These are phyloP conservation scores for Pichia sp. DNA, from an alignment of 1,139 yeast genomes.

Conservation along the genomic window DNA sequence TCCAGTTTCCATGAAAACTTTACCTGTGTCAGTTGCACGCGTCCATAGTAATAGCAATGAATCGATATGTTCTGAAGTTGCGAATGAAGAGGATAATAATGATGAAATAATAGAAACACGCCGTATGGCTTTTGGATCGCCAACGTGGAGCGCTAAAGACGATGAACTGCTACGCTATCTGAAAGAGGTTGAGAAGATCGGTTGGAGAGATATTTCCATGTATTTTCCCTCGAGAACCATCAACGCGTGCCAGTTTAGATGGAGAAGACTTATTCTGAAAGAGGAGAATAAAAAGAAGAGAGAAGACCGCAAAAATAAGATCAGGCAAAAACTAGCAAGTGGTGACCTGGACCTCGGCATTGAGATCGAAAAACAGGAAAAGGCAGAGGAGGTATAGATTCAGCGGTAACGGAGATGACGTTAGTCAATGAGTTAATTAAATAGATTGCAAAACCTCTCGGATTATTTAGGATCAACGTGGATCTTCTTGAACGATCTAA, in stretches of 20 bases:
- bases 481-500: too few species aligned
- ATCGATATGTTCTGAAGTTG: background rate
- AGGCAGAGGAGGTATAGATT: background rate
- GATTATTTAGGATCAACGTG: too few species aligned
- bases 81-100: background rate
- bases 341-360: background rate
- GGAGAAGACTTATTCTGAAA: constrained; percentile 44
- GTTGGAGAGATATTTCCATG: constrained; percentile 71
- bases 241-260: constrained; percentile 72
- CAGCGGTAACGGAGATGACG: too few species aligned
- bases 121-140: constrained; percentile 14
- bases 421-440: too few species aligned
- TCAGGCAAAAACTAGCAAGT: constrained; percentile 1
- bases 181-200: constrained; percentile 62
- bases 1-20: too few species aligned
- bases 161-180: constrained; percentile 58
- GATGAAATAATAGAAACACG: background rate
- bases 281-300: constrained; percentile 12
- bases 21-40: too few species aligned
- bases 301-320: constrained; percentile 3
- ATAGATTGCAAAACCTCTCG: too few species aligned
- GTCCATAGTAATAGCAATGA: too few species aligned
- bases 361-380: background rate
- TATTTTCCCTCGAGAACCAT: constrained; percentile 65
- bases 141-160: constrained; percentile 66